Percentiles rank a stretch among this genome's conserved stretches.
phyloP scores from a whole-genome alignment of 208 protist species.

The Borovskyia barvae region DNA sequence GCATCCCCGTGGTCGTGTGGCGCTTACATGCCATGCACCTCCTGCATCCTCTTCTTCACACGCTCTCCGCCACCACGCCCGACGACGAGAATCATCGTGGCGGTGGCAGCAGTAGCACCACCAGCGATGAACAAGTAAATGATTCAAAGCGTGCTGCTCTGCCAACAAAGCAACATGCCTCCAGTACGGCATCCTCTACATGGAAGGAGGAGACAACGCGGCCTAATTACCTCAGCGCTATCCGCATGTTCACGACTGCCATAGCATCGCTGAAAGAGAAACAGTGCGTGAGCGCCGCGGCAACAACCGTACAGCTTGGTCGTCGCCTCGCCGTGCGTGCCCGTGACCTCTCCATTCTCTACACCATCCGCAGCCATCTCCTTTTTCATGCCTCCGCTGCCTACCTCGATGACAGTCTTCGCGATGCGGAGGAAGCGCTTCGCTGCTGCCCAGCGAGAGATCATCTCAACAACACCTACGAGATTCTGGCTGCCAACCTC shows the following conservation, averaged over 20 bases:
- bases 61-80: neutral
- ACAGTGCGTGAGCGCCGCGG: neutral
- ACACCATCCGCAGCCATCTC: slow-evolving; percentile 28
- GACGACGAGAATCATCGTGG: too few species aligned
- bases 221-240: slow-evolving; percentile 6
- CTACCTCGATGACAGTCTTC: slow-evolving; percentile 20
- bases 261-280: neutral
- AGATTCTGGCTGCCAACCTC: slow-evolving; percentile 18
- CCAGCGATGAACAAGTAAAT: too few species aligned
- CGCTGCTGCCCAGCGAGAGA: slow-evolving; percentile 12
- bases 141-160: too few species aligned
- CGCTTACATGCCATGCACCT: slow-evolving; percentile 22
- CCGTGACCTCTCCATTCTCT: slow-evolving; percentile 25
- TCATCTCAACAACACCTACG: slow-evolving; percentile 24
- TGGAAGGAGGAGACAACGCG: neutral
- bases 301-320: too few species aligned
- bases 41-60: slow-evolving; percentile 25
- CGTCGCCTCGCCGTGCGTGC: slow-evolving; percentile 8
- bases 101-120: too few species aligned
- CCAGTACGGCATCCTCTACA: too few species aligned
- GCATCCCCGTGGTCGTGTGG: slow-evolving; percentile 16
- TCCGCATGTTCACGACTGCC: slow-evolving; percentile 12
- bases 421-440: slow-evolving; percentile 18
- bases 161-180: too few species aligned
- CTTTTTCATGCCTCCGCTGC: slow-evolving; percentile 19